Evolutionary conservation across 208 protist species (phyloP), one percentile per base, ranked within the genome.

Genomic region (Willaertia magna): DNA sequence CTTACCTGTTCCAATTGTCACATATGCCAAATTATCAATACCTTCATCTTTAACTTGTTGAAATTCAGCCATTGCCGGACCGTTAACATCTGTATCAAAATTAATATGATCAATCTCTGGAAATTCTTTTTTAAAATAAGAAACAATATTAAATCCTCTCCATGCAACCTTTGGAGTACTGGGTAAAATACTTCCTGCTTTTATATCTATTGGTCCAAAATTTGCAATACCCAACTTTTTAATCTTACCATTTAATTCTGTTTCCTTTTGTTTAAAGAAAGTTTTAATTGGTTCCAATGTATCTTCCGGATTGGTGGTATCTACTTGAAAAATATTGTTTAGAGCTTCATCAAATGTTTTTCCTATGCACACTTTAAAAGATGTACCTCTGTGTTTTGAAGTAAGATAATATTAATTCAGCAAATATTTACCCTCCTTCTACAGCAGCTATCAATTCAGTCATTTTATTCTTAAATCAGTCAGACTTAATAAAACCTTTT

Each of bases 1-100:
- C n/a, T n/a, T n/a, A n/a, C n/a, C 85, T 11, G 85, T 87, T 34
- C 85, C 85, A 34, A 85, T 81, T 4, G 85, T 87, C 14, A 87
- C 61, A 39, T 87, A 87, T 6, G 46, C 44, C 11, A 74, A 20
- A 20, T 74, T 55, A 34, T 55, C 30, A 12, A 67, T 34, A 18
- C 3, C 2, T 6, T 12, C 7, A 34, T 4, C 39, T 52, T 55
- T 22, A 18, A 30, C 4, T 18, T 39, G 40, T 61, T 40, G 26
- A 39, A 55, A 59, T 85, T 86, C 85, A 30, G 85, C 16, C 11
- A 85, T n/a, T 34, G 85, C 85, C 26, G 85, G 67, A 22, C 30
- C 85, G 61, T 87, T 87, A 26, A 87, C 85, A 49, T 87, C 85
- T 0, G 85, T 87, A 43, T 87, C 85, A 48, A 85, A 87, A 3